Evolutionary conservation across 352 stramenopile species (phyloP).

Genomic region (Globisporangium splendens): DNA sequence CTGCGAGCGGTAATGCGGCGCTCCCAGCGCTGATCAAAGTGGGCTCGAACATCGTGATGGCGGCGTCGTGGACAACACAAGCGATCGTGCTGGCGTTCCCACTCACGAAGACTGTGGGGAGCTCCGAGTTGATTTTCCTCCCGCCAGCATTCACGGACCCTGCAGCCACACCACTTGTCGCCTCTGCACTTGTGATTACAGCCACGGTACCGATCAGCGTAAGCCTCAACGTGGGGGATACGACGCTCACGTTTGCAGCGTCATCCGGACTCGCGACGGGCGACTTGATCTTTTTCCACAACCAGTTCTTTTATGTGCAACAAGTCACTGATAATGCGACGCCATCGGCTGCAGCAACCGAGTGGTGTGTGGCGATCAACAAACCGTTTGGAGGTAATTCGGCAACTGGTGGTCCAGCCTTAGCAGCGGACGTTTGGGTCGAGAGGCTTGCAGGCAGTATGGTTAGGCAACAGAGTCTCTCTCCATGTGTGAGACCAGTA

Average conservation of each 20-base stretch:
- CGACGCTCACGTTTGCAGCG: slow-evolving; percentile 13
- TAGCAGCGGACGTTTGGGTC: background rate
- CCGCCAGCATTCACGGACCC: background rate
- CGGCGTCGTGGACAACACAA: background rate
- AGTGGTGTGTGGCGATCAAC: slow-evolving; percentile 26
- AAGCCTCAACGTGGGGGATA: slow-evolving; percentile 12
- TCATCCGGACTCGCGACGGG: slow-evolving; percentile 9
- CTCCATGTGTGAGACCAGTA: too few species aligned
- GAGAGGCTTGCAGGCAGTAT: too few species aligned
- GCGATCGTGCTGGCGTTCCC: slow-evolving; percentile 26
- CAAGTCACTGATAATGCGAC: background rate
- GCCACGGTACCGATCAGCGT: background rate
- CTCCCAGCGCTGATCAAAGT: slow-evolving; percentile 21
- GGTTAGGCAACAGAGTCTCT: too few species aligned
- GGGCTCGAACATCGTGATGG: slow-evolving; percentile 20
- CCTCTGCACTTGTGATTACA: slow-evolving; percentile 8
- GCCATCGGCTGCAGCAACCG: background rate
- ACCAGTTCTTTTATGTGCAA: slow-evolving; percentile 52
- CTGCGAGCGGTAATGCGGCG: background rate
- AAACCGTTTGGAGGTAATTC: slow-evolving; percentile 46
- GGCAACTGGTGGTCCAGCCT: slow-evolving; percentile 10
- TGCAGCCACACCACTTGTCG: too few species aligned
- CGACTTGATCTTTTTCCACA: slow-evolving; percentile 51
- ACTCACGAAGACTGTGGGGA: slow-evolving; percentile 20
- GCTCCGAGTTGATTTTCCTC: slow-evolving; percentile 15